Evolutionary conservation across 352 stramenopile species (phyloP), one percentile per base, ranked within the genome.

Genomic region (Globisporangium megalacanthum): DNA sequence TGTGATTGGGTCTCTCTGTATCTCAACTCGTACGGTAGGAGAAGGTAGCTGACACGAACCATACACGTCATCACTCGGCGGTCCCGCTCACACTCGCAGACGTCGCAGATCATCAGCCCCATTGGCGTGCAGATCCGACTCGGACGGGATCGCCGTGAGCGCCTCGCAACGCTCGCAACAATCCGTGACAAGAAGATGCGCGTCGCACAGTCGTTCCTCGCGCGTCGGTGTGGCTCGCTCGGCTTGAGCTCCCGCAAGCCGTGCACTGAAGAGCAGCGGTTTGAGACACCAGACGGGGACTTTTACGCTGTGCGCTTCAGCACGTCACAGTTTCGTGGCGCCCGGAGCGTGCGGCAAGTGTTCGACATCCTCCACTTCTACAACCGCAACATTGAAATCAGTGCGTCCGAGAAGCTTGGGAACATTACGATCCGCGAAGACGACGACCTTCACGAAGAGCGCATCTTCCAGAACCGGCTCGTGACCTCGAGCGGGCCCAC

Each of bases 271-370:
- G 62, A 66, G 19, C 62, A 62, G 19, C 67, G 68, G 33, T 86
- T 83, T 25, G 72, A 79, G 57, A 73, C 70, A 22, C 49, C 64
- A 5, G 56, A 65, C 6, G 75, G 79, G 10, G 75, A 88, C 56
- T 81, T 63, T 39, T 86, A 70, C 49, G 71, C 75, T 37, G 55
- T 69, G 50, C 67, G 67, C 6, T 84, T 82, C 50, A 71, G 77
- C 54, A 68, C 82, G 22, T 69, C 77, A 13, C 75, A 79, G 59
- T 75, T 84, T 25, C 66, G 70, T 17, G 68, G 68, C 10, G 49
- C 52, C 0, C 19, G 20, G 0, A 77, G 60, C 36, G 60, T 82
- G 5, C 60, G 62, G 7, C 54, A 61, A 1, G 73, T 79, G 36
- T 79, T 73, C 45, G 73, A 82, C 14, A 61, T 62, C 4, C 60